Evolutionary conservation across 345 rosid genomes (phyloP), one percentile per base, ranked within the genome.

Genomic region (Brassica carinata): DNA sequence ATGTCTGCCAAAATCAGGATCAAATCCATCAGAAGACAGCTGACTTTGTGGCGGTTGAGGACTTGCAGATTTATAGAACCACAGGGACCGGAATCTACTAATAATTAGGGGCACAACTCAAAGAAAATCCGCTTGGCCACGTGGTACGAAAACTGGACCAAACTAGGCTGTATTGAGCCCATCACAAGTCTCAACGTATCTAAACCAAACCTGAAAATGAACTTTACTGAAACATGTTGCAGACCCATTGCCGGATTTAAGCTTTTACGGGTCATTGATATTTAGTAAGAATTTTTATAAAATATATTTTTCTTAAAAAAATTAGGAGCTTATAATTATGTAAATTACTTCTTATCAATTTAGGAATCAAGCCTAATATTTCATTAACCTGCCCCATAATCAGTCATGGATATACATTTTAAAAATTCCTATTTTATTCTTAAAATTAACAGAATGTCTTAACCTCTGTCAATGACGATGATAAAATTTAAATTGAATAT

Each of bases 141-240:
- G 43, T 63, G 70, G 18, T 77, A 19, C 68, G 14, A 29, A 29
- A 68, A 0, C 3, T 5, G 55, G 81, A 45, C 70, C 81, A 77
- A 69, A n/a, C 8, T 68, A 38, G 19, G 19, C 33, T 57, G 29
- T 58, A 26, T 38, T 13, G 30, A 67, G 40, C 43, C 43, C 14
- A 57, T 26, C 2, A 48, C 64, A 43, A 10, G 51, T 48, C 55
- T 48, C 55, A 48, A 63, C 40, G 27, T 70, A 4, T 27, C 27
- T 69, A 70, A 48, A 29, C 27, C 73, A 48, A 51, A 70, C 72
- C 2, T 5, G 29, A 55, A 71, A 30, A 30, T 9, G 17, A 71
- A 30, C 58, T 53, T 53, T 6, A 53, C 58, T n/a, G 58, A 53
- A 53, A 53, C 58, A 53, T 53, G 17, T 53, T 53, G 58, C 57